Evolutionary conservation across 768 basidiomycete species (phyloP), one percentile per base, ranked within the genome.

Genomic region (Russula sp.): DNA sequence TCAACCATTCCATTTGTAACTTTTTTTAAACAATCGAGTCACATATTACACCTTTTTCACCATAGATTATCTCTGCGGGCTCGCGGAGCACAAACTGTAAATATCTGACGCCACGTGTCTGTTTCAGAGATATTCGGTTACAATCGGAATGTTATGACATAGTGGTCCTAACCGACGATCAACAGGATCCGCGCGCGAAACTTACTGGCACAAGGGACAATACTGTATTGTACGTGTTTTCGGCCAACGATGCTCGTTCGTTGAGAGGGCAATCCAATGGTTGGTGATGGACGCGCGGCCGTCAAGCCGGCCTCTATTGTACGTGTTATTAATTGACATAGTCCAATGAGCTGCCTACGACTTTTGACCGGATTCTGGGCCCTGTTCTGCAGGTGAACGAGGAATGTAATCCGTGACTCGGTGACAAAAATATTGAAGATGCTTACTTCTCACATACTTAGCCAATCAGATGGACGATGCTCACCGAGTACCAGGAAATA

Each of bases 381-480:
- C 98, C 28, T 30, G 28, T 5, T n/a, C 70, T 95, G 96, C n/a
- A 95, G 94, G 11, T 94, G 95, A 71, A 86, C 88, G 3, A 80
- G 79, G 59, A 93, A 96, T 74, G 64, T n/a, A n/a, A n/a, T n/a
- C n/a, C n/a, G n/a, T 76, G 1, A 81, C 2, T 90, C 68, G 90
- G 89, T 3, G 91, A 92, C 68, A 87, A 95, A 74, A 5, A 30
- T 2, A 2, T 30, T 30, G 76, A 79, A 0, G 89, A 91, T 69
- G 94, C 92, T 7, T 83, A 87, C 85, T 13, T 34, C 10, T 22
- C 30, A 54, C 34, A 24, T 30, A 30, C 28, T 30, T 30, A 30
- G 28, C 28, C 28, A 30, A 30, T 30, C 28, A 30, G 28, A 5
- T 5, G 28, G 28, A 30, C 5, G 28, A 2, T 30, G 3, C 28